Conservation (phyloP, 2,329 filamentous ascomycete species). For the Hymenoscyphus scutula region DNA sequence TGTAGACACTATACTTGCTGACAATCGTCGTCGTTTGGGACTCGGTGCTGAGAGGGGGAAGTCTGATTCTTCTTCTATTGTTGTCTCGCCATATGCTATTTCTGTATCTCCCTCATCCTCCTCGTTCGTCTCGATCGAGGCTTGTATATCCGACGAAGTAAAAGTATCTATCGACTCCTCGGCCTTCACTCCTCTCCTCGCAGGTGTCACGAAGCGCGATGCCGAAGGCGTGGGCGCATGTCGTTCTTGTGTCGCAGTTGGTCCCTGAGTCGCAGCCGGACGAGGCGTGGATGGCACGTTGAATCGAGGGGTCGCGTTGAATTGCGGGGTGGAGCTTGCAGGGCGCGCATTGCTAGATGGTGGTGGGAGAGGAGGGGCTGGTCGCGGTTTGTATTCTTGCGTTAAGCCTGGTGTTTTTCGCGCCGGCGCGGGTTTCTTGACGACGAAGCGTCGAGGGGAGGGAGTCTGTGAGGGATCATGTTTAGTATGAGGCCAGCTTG, state of each 20-base stretch:
- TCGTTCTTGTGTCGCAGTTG: conserved; percentile 21
- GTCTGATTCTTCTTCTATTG: conserved; percentile 16
- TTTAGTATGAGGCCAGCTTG: neutral
- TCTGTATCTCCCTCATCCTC: conserved; percentile 19
- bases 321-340: conserved; percentile 31
- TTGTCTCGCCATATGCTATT: neutral
- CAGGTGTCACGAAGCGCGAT: conserved; percentile 32
- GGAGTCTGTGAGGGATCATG: conserved; percentile 33
- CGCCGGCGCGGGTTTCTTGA: conserved; percentile 29
- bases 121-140: conserved; percentile 30
- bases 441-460: conserved; percentile 39
- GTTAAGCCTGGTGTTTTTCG: conserved; percentile 26
- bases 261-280: conserved; percentile 26
- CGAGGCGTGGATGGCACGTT: conserved; percentile 33
- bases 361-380: neutral
- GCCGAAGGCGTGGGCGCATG: conserved; percentile 21
- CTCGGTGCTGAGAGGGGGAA: conserved; percentile 24
- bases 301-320: conserved; percentile 38
- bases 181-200: conserved; percentile 16
- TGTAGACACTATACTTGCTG: conserved; percentile 22
- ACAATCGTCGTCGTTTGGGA: conserved; percentile 33
- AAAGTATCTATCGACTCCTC: conserved; percentile 29
- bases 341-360: conserved; percentile 14
- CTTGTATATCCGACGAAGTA: conserved; percentile 28
- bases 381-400: conserved; percentile 21